Evolutionary conservation across 371 early-diverging fungal species (phyloP).

Genomic region (Apophysomyces elegans): DNA sequence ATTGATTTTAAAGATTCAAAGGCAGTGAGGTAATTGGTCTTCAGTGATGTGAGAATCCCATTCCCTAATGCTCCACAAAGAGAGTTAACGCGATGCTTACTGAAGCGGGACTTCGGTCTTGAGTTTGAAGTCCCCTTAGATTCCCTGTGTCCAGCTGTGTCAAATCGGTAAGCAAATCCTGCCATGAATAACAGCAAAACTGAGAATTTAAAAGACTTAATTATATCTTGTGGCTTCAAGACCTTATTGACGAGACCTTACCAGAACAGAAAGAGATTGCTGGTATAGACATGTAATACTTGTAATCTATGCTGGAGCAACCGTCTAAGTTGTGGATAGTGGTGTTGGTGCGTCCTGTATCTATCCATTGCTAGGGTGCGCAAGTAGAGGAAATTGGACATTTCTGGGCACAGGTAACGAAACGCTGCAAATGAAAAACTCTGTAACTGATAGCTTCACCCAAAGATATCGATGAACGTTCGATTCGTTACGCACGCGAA

Average conservation of each 20-base stretch:
- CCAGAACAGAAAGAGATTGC: constrained; percentile 17
- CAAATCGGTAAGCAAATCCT: constrained; percentile 37
- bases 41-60: background rate
- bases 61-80: constrained; percentile 21
- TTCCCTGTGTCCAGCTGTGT: constrained; percentile 67
- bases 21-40: constrained; percentile 36
- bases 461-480: constrained; percentile 58
- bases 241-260: constrained; percentile 49
- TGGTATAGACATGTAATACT: constrained; percentile 67
- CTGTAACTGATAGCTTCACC: background rate
- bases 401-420: constrained; percentile 63
- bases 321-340: constrained; percentile 28
- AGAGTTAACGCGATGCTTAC: constrained; percentile 56
- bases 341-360: constrained; percentile 81
- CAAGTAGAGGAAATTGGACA: constrained; percentile 45
- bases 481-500: constrained; percentile 54
- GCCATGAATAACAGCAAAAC: background rate
- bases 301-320: background rate
- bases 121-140: constrained; percentile 66
- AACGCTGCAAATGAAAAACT: no score
- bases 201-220: constrained; percentile 50
- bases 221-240: constrained; percentile 69
- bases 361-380: constrained; percentile 71
- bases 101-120: constrained; percentile 62
- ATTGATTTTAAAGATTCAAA: constrained; percentile 49